Conservation (phyloP, 176 grass and related monocot species). For the Alopecurus myosuroides region DNA sequence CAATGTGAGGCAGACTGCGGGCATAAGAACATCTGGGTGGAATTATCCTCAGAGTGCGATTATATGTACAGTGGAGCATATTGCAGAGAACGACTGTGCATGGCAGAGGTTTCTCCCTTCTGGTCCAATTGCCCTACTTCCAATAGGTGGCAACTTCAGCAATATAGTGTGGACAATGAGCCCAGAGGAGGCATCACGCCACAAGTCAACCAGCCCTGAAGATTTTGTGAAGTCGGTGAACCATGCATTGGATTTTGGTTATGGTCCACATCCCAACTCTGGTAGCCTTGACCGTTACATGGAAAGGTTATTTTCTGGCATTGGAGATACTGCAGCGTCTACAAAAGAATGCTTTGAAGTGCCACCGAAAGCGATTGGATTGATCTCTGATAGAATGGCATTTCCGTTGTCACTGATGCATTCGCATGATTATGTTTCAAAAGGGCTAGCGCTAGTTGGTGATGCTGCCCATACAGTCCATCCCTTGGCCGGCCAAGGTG, state of each 20-base stretch:
- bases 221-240: conserved; percentile 82
- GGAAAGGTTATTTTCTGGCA: conserved; percentile 54
- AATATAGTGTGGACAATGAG: conserved; percentile 99
- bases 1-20: conserved; percentile 67
- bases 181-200: conserved; percentile 51
- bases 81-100: conserved; percentile 53
- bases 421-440: conserved; percentile 66
- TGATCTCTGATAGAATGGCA: conserved; percentile 77
- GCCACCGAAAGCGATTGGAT: conserved; percentile 55
- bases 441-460: conserved; percentile 72
- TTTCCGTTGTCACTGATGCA: conserved; percentile 80
- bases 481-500: conserved; percentile 86
- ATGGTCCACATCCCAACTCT: conserved; percentile 59
- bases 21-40: conserved; percentile 84
- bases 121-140: conserved; percentile 83
- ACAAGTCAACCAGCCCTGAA: conserved; percentile 67
- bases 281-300: conserved; percentile 54
- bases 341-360: conserved; percentile 84
- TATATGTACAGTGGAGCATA: conserved; percentile 91
- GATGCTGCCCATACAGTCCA: conserved; percentile 94
- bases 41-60: conserved; percentile 75
- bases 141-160: conserved; percentile 80
- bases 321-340: conserved; percentile 38
- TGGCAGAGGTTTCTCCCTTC: conserved; percentile 97
- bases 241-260: conserved; percentile 72